These are phyloP conservation scores for Phyllosticta capitalensis DNA, from an alignment of 2,329 filamentous ascomycete genomes.

Conservation along the genomic window DNA sequence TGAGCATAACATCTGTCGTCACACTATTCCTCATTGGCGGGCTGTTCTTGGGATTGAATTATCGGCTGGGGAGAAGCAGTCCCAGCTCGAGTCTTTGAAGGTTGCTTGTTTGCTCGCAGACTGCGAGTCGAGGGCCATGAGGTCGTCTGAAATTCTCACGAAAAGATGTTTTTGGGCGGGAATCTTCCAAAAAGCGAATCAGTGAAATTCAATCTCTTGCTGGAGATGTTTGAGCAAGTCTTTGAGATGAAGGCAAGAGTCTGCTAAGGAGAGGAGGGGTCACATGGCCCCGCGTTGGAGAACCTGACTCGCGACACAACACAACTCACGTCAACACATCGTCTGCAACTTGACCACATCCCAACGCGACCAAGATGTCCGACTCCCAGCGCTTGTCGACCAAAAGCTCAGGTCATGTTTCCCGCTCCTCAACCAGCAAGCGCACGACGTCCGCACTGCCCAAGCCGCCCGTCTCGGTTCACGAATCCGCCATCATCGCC, in stretches of 20 bases:
- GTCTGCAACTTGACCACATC: neutral
- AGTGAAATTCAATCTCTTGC: too few relatives aligned
- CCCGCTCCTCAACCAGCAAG: conserved; percentile 21
- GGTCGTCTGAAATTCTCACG: too few relatives aligned
- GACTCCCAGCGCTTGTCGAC: neutral
- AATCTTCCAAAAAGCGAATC: too few relatives aligned
- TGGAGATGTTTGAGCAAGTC: too few relatives aligned
- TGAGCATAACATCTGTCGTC: neutral
- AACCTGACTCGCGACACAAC: neutral
- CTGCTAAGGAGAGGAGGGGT: neutral
- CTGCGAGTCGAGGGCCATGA: too few relatives aligned
- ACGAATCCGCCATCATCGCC: conserved; percentile 39
- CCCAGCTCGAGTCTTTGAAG: neutral
- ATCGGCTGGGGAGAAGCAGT: neutral
- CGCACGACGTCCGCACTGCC: conserved; percentile 26
- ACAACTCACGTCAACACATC: neutral
- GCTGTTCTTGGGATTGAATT: neutral
- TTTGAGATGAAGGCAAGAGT: too few relatives aligned
- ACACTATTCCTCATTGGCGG: neutral
- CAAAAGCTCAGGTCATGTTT: neutral
- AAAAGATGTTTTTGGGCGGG: too few relatives aligned
- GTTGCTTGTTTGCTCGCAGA: too few relatives aligned
- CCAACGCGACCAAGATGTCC: neutral
- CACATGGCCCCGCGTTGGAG: neutral
- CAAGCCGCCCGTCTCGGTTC: conserved; percentile 32